These are phyloP conservation scores for Scheffersomyces titani DNA, from an alignment of 1,139 yeast genomes.

Conservation along the genomic window DNA sequence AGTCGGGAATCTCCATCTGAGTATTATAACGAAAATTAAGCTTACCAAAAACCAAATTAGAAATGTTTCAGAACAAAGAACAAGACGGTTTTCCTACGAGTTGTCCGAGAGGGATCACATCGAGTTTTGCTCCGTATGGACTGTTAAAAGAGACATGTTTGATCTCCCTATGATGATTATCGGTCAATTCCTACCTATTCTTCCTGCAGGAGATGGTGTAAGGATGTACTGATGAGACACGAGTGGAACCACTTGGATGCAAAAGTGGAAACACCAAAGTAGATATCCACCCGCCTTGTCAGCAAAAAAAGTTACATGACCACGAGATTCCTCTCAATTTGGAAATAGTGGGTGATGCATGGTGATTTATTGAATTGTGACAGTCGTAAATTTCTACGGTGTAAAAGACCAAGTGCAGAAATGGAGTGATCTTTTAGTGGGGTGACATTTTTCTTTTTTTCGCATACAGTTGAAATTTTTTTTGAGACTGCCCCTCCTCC, in stretches of 20 bases:
- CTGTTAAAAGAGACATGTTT: conserved; percentile 80
- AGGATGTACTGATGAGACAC: conserved; percentile 26
- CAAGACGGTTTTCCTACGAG: conserved; percentile 6
- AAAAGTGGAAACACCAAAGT: not conserved
- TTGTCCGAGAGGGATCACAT: conserved; percentile 29
- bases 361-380: not conserved
- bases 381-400: not conserved
- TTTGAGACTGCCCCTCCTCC: not conserved
- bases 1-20: conserved; percentile 51
- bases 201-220: conserved; percentile 43
- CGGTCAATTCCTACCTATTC: conserved; percentile 48
- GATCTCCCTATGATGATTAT: conserved; percentile 72
- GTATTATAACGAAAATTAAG: conserved; percentile 49
- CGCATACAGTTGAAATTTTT: not conserved
- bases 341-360: not conserved
- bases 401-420: not conserved
- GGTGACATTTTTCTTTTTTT: not conserved
- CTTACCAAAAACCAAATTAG: conserved; percentile 31
- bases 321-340: not conserved
- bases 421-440: conserved; percentile 1
- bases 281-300: not conserved
- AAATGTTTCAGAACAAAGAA: conserved; percentile 2
- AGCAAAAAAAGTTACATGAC: not conserved
- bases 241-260: not conserved
- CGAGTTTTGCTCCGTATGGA: conserved; percentile 62